Conservation (phyloP, 1,284 basidiomycete genomes). For the Ustilago curta region DNA sequence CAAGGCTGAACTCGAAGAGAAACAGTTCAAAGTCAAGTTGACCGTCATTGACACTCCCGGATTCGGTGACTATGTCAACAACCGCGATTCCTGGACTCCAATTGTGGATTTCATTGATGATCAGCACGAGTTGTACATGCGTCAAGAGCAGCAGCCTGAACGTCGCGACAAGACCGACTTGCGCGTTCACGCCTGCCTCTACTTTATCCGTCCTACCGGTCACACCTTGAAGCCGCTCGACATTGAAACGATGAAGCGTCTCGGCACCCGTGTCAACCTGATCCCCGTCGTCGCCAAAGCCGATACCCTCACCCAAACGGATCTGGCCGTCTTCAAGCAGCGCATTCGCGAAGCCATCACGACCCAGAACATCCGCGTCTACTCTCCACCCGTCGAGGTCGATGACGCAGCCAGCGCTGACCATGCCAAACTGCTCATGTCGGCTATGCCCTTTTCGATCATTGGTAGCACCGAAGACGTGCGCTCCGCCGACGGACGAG, state of each 20-base stretch:
- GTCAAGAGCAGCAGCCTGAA: slow-evolving; percentile 98
- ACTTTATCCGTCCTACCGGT: slow-evolving; percentile 96
- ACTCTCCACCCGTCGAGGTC: slow-evolving; percentile 88
- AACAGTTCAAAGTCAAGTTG: slow-evolving; percentile 98
- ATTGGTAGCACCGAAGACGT: slow-evolving; percentile 98
- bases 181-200: slow-evolving; percentile 95
- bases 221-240: slow-evolving; percentile 98
- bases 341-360: slow-evolving; percentile 89
- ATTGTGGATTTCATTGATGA: slow-evolving; percentile 99
- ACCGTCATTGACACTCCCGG: slow-evolving; percentile 98
- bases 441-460: slow-evolving; percentile 95
- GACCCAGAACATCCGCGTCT: slow-evolving; percentile 93
- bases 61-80: slow-evolving; percentile 99
- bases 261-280: slow-evolving; percentile 93
- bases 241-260: slow-evolving; percentile 98
- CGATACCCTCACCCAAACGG: slow-evolving; percentile 93
- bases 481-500: slow-evolving; percentile 86
- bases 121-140: slow-evolving; percentile 99
- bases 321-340: slow-evolving; percentile 91
- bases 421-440: slow-evolving; percentile 83
- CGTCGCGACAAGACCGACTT: slow-evolving; percentile 92
- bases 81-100: slow-evolving; percentile 96
- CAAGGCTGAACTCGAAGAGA: slow-evolving; percentile 88
- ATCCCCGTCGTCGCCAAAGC: slow-evolving; percentile 98
- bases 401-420: slow-evolving; percentile 91